Evolutionary conservation across 2,329 filamentous ascomycete genomes (phyloP), one percentile per base, ranked within the genome.

Genomic region (Botrytis fabae): DNA sequence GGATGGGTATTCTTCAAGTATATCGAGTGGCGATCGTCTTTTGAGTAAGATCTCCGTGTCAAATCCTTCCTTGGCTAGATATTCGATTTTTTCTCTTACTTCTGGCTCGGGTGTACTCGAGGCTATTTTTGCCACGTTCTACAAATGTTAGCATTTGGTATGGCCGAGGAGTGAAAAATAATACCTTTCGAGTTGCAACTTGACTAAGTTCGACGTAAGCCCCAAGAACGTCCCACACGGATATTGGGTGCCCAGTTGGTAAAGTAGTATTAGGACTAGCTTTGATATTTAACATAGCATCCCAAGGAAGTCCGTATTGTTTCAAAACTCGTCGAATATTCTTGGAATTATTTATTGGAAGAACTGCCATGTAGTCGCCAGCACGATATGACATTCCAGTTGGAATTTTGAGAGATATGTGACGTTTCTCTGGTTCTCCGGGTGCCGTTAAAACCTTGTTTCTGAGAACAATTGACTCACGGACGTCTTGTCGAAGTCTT

Each of bases 11-110:
- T 86, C 84, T 78, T 93, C 90, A 1, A 95, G 85, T 2, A 95
- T 84, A 74, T 94, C 91, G 10, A 95, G 84, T 0, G 92, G 82
- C 0, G 90, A 91, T 32, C 90, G 83, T 16, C 88, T 86, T 77
- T 90, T 91, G 5, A 72, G 70, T 9, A 77, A 74, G 28, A 81
- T 74, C 54, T 81, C 78, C 28, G 78, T 77, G 20, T 82, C 78
- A 44, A 74, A 78, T 18, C 73, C 61, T 48, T 80, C 78, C 38
- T 82, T 80, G 5, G 80, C 75, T 28, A 86, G 80, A 8, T 79
- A 78, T 14, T 80, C 76, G 9, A 88, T 82, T 18, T 83, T 80
- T 6, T 78, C 80, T 74, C 86, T 84, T 1, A 82, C 81, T 7
- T 81, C 78, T 42, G 84, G 82, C 61, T 87, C 85, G 2, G 80